Evolutionary conservation across 345 rosid species (phyloP).

Genomic region (Pistacia atlantica): DNA sequence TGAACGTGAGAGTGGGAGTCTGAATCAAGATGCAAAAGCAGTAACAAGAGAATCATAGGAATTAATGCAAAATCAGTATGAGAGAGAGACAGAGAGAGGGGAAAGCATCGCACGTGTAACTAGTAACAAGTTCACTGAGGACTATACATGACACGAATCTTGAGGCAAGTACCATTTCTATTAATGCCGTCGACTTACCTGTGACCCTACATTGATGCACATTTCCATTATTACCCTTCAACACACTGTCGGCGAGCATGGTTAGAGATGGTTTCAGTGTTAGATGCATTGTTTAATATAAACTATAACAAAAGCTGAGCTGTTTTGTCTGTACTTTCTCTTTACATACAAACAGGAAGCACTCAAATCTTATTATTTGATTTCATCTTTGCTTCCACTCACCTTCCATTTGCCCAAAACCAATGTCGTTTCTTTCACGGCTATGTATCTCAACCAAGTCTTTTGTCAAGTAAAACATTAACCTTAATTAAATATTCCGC

Average conservation of each 20-base stretch:
- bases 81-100: too few relatives aligned
- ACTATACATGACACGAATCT: constrained; percentile 20
- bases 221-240: constrained; percentile 9
- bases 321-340: constrained; percentile 49
- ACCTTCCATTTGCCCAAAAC: constrained; percentile 57
- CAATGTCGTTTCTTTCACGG: constrained; percentile 33
- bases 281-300: background rate
- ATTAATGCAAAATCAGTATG: too few relatives aligned
- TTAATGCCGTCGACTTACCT: constrained; percentile 16
- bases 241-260: constrained; percentile 42
- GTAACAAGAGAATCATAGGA: too few relatives aligned
- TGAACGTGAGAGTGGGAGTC: too few relatives aligned
- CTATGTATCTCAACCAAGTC: background rate
- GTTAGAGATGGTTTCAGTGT: background rate
- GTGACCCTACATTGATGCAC: constrained; percentile 1
- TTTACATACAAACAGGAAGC: constrained; percentile 30
- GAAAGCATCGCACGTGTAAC: constrained; percentile 37
- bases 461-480: constrained; percentile 4
- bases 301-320: constrained; percentile 41
- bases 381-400: constrained; percentile 42
- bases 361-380: constrained; percentile 42
- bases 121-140: constrained; percentile 11
- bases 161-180: constrained; percentile 11
- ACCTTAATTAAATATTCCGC: background rate
- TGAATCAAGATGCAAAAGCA: too few relatives aligned